Evolutionary conservation across 2,329 filamentous ascomycete genomes (phyloP), one percentile per base, ranked within the genome.

Genomic region (Apiospora marii): DNA sequence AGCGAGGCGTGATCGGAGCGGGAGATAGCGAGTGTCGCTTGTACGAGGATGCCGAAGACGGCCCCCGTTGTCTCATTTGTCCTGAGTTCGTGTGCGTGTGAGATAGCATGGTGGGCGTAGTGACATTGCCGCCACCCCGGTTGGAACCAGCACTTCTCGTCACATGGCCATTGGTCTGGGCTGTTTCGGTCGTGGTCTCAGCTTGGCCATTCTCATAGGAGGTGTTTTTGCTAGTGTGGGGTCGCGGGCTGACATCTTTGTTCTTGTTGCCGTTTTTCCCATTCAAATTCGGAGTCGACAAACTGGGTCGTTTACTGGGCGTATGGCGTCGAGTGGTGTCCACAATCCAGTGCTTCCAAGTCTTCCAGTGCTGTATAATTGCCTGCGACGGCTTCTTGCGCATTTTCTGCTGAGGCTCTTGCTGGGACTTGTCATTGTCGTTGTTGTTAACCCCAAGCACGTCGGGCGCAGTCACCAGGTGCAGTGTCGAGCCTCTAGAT

Each of bases 21-120:
- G 96, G 96, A 0, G 94, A 97, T 13, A 97, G 84, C 0, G 95
- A 98, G 74, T 94, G 93, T 22, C 94, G 90, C 78, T 92, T 92
- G 78, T 91, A 90, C n/a, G 80, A 83, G 7, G 81, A 90, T 10
- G 81, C 77, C 61, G 85, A 81, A 73, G 85, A 80, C 74, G 83
- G 79, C 61, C 82, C 79, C n/a, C 81, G 79, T 46, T 79, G 75
- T 49, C 82, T 84, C 43, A 41, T 64, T 4, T 64, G 58, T n/a
- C 58, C 58, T 34, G 58, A 64, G 34, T 64, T 64, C 10, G 58
- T 46, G 30, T 70, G 75, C 69, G 78, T 44, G 82, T 79, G 7
- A 77, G 75, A 75, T 37, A 78, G 67, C 22, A 80, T 77, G 6
- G 74, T 71, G 4, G 82, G 79, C 61, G 80, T 81, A 72, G 76